These are phyloP conservation scores for Aspergillus fijiensis DNA, from an alignment of 2,329 filamentous ascomycete species.

Conservation along the genomic window DNA sequence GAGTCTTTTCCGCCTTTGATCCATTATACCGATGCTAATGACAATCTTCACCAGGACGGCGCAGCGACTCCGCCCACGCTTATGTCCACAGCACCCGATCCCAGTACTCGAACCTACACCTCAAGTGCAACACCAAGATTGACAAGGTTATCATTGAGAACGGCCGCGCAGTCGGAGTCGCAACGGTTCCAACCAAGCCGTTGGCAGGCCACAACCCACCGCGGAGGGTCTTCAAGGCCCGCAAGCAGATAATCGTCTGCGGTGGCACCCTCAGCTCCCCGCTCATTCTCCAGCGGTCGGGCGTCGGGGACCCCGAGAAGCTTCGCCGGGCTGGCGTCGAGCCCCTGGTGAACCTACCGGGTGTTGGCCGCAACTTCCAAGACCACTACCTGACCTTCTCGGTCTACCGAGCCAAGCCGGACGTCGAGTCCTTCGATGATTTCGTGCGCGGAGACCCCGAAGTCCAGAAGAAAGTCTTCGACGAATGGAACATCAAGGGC, in stretches of 20 bases:
- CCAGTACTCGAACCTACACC: constrained; percentile 67
- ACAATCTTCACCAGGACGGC: constrained; percentile 59
- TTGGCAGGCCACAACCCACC: constrained; percentile 55
- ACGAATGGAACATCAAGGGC: constrained; percentile 77
- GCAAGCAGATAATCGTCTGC: constrained; percentile 72
- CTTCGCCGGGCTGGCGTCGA: constrained; percentile 67
- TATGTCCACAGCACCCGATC: constrained; percentile 76
- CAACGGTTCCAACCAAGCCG: constrained; percentile 69
- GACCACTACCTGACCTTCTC: constrained; percentile 73
- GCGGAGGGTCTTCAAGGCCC: constrained; percentile 62
- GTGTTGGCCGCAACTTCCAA: constrained; percentile 74
- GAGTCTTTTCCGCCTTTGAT: not conserved
- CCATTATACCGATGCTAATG: not conserved
- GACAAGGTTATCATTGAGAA: constrained; percentile 74
- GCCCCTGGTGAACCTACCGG: constrained; percentile 68
- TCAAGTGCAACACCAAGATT: constrained; percentile 73
- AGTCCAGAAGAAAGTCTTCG: constrained; percentile 69
- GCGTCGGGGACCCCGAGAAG: constrained; percentile 71
- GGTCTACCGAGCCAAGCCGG: constrained; percentile 69
- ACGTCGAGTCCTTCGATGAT: constrained; percentile 76
- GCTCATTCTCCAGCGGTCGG: constrained; percentile 72
- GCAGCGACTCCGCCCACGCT: constrained; percentile 73
- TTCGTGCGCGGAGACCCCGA: constrained; percentile 73
- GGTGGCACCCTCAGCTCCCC: constrained; percentile 73
- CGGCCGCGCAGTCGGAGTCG: constrained; percentile 68